Percentiles rank a stretch among this genome's conserved stretches.
Evolutionary conservation across 306 rosid genomes (phyloP).

Genomic region (Adenanthera pavonina): DNA sequence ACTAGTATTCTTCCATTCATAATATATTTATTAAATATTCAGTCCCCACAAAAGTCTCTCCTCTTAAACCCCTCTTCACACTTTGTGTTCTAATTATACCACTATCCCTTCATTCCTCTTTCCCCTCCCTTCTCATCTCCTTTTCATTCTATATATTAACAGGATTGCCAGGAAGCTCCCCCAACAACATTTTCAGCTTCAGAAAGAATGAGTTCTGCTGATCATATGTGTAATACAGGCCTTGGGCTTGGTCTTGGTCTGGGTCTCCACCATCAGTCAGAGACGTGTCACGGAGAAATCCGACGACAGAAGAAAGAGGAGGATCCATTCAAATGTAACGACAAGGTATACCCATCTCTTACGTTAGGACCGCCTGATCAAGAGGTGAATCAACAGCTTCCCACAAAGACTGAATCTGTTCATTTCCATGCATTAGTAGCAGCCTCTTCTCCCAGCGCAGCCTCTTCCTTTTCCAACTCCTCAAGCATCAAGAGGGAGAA

Average conservation of each 20-base stretch:
- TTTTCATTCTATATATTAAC: not conserved
- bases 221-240: conserved; percentile 45
- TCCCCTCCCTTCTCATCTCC: not conserved
- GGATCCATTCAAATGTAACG: conserved; percentile 45
- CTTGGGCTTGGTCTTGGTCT: conserved; percentile 72
- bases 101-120: not conserved
- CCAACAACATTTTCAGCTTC: conserved; percentile 18
- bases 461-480: conserved; percentile 74
- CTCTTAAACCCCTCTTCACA: conserved; percentile 9
- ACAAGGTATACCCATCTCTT: conserved; percentile 54
- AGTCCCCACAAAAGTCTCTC: conserved; percentile 39
- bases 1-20: conserved; percentile 3
- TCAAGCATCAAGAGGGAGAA: conserved; percentile 78
- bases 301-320: conserved; percentile 42
- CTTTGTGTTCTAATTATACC: not conserved
- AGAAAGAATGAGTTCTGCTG: conserved; percentile 51
- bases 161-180: conserved; percentile 14
- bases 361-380: conserved; percentile 57
- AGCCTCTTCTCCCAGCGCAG: conserved; percentile 54
- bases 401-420: conserved; percentile 31
- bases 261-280: conserved; percentile 33
- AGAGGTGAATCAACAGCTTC: conserved; percentile 1
- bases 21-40: not conserved
- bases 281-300: conserved; percentile 29
- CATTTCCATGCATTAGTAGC: conserved; percentile 32